Evolutionary conservation across 345 rosid genomes (phyloP).

Genomic region (Acer saccharum): DNA sequence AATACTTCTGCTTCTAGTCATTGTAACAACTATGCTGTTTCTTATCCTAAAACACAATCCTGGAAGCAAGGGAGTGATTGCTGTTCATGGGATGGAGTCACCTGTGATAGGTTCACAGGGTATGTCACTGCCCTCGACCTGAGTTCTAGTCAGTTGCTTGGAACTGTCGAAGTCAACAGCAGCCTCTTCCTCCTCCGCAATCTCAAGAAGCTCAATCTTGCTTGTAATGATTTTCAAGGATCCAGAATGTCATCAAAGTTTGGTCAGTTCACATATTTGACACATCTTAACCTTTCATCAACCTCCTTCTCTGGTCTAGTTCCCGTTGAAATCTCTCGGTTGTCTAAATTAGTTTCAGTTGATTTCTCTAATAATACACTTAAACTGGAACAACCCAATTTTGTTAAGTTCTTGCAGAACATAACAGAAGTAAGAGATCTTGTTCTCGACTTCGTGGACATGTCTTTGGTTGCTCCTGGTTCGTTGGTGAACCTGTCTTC

Average conservation of each 20-base stretch:
- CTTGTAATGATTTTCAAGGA: not conserved
- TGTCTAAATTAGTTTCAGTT: conserved; percentile 22
- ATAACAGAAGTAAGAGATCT: conserved; percentile 10
- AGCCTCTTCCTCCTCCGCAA: not conserved
- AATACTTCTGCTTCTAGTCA: not conserved
- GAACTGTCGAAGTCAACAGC: not conserved
- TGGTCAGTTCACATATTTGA: not conserved
- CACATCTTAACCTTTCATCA: not conserved
- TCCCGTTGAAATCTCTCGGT: conserved; percentile 10
- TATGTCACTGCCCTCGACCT: not conserved
- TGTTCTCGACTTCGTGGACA: not conserved
- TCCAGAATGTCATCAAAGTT: conserved; percentile 1
- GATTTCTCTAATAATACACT: conserved; percentile 10
- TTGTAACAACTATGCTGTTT: not conserved
- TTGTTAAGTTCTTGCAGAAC: not conserved
- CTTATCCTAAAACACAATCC: conserved; percentile 8
- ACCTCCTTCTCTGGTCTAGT: not conserved
- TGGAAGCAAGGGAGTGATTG: conserved; percentile 30
- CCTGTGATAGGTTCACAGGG: conserved; percentile 13
- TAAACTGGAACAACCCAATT: not conserved
- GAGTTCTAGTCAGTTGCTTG: not conserved
- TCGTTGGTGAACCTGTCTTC: conserved; percentile 14
- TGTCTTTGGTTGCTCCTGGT: conserved; percentile 7
- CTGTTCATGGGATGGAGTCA: conserved; percentile 36
- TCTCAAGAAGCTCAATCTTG: not conserved